Percentiles rank a stretch among this genome's conserved stretches.
These are phyloP conservation scores for Wickerhamiella infanticola DNA, from an alignment of 1,139 yeast genomes.

Conservation along the genomic window DNA sequence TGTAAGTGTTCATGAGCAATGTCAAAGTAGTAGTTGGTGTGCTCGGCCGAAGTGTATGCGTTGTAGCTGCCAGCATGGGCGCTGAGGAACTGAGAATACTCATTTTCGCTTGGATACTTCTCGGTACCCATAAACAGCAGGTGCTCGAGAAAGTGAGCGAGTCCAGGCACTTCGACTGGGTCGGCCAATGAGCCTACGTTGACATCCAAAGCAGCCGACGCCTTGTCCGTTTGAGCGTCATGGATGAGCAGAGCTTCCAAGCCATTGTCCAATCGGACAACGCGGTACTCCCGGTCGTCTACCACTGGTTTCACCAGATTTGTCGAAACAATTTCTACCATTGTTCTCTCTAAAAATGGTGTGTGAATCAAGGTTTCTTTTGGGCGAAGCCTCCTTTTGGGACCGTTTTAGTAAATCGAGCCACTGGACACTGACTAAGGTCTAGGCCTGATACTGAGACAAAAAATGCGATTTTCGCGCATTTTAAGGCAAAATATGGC, in stretches of 20 bases:
- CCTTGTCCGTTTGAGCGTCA: slow-evolving; percentile 74
- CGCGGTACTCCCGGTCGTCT: slow-evolving; percentile 64
- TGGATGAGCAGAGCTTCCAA: slow-evolving; percentile 63
- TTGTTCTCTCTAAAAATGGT: neutral
- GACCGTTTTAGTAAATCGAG: no score
- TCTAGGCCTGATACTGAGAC: no score
- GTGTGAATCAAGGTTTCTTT: no score
- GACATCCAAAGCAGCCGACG: slow-evolving; percentile 89
- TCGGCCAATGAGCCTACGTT: slow-evolving; percentile 83
- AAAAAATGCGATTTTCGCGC: no score
- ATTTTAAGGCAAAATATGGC: no score
- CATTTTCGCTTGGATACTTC: slow-evolving; percentile 85
- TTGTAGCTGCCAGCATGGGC: slow-evolving; percentile 54
- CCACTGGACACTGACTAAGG: no score
- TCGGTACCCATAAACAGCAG: slow-evolving; percentile 91
- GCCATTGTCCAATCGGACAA: slow-evolving; percentile 49
- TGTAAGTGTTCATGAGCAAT: slow-evolving; percentile 58
- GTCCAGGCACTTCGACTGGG: slow-evolving; percentile 56
- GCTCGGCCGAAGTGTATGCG: slow-evolving; percentile 81
- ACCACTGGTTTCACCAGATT: slow-evolving; percentile 21
- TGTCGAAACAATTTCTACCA: slow-evolving; percentile 3
- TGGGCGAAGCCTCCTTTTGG: no score
- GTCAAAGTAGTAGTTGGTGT: slow-evolving; percentile 85
- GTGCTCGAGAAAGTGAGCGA: slow-evolving; percentile 96
- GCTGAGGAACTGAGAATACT: slow-evolving; percentile 61